phyloP scores from a whole-genome alignment of 2,329 filamentous ascomycete genomes.

The Monosporascus sp. region DNA sequence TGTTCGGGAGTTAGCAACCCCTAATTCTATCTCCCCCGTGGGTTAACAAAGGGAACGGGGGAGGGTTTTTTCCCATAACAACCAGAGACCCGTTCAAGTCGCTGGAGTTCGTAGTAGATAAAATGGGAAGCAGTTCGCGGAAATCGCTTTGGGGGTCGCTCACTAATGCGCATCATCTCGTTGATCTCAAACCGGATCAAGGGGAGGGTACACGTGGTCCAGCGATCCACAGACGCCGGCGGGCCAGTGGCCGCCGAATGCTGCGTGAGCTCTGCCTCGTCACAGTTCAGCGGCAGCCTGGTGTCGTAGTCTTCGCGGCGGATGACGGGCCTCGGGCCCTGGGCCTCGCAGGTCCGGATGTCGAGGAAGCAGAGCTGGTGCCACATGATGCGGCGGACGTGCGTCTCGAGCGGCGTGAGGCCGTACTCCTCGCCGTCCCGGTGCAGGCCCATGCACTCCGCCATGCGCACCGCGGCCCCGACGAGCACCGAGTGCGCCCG shows the following conservation, averaged over 20 bases:
- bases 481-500: slow-evolving; percentile 68
- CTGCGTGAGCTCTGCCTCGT: slow-evolving; percentile 56
- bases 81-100: too few relatives aligned
- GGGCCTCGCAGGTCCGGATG: slow-evolving; percentile 67
- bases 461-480: slow-evolving; percentile 66
- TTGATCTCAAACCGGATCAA: slow-evolving; percentile 68
- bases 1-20: background rate
- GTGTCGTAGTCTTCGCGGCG: slow-evolving; percentile 73
- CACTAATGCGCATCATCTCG: slow-evolving; percentile 60
- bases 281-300: slow-evolving; percentile 63
- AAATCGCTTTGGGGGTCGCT: background rate
- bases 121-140: background rate
- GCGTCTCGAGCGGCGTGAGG: slow-evolving; percentile 61
- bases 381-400: slow-evolving; percentile 69
- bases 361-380: slow-evolving; percentile 75
- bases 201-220: slow-evolving; percentile 63
- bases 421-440: slow-evolving; percentile 64
- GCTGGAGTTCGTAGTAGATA: too few relatives aligned
- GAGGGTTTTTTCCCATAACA: too few relatives aligned
- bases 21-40: background rate
- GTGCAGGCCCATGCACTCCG: slow-evolving; percentile 73
- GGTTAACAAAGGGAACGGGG: too few relatives aligned
- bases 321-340: slow-evolving; percentile 66
- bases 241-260: slow-evolving; percentile 25
- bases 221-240: slow-evolving; percentile 44